These are phyloP conservation scores for Schoenoplectus triqueter DNA, from an alignment of 202 grass and related monocot genomes.

Conservation along the genomic window DNA sequence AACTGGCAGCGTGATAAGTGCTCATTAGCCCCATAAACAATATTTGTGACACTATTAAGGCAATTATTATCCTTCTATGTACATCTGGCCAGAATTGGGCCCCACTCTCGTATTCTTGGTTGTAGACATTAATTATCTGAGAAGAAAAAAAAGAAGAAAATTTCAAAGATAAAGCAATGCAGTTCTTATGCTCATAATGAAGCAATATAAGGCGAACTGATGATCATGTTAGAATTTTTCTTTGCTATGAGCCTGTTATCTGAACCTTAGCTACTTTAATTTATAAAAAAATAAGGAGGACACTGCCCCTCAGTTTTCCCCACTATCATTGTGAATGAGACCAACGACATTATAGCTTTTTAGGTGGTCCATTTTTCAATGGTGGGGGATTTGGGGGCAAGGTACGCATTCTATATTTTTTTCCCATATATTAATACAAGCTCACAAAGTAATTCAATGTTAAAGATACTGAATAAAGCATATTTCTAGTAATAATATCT, in stretches of 20 bases:
- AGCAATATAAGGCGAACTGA: neutral
- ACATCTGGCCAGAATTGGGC: slow-evolving; percentile 96
- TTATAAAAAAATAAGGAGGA: neutral
- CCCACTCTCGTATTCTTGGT: slow-evolving; percentile 81
- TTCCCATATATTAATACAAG: neutral
- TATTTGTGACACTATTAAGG: slow-evolving; percentile 84
- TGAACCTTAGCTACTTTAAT: neutral
- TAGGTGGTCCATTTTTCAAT: no score
- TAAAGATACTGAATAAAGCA: neutral
- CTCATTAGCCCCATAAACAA: slow-evolving; percentile 80
- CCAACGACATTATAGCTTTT: no score
- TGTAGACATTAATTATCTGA: slow-evolving; percentile 98
- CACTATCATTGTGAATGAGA: no score
- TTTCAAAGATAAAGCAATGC: slow-evolving; percentile 8
- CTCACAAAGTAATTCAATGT: neutral
- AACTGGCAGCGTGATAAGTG: slow-evolving; percentile 65
- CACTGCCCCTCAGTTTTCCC: no score
- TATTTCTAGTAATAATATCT: neutral
- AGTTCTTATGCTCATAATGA: neutral
- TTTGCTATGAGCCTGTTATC: neutral
- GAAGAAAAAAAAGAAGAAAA: slow-evolving; percentile 39
- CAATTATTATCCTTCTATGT: slow-evolving; percentile 63
- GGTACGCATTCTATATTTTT: no score
- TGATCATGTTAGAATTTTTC: neutral
- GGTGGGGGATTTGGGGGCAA: no score